These are phyloP conservation scores for Eucalyptus pauciflora DNA, from an alignment of 345 rosid genomes.

Conservation along the genomic window DNA sequence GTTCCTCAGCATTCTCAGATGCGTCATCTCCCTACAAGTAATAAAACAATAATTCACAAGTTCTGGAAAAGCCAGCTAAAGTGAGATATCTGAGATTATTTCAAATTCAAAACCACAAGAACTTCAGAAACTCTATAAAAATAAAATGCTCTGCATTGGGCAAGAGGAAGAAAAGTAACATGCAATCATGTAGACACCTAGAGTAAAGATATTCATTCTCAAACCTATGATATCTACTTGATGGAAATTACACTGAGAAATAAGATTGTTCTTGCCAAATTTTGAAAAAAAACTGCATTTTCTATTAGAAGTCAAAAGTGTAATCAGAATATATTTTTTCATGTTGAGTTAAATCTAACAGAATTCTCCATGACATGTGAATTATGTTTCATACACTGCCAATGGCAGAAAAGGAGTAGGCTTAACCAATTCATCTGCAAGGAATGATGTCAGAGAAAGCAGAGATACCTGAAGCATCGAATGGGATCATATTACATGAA, in stretches of 20 bases:
- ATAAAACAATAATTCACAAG: not conserved
- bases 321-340: not conserved
- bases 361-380: not conserved
- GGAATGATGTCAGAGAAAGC: not conserved
- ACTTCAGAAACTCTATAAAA: not conserved
- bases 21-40: slow-evolving; percentile 23
- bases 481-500: not conserved
- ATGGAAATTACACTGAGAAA: not conserved
- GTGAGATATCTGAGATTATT: not conserved
- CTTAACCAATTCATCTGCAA: not conserved
- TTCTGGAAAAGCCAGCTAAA: not conserved
- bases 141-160: not conserved
- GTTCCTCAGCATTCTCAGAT: slow-evolving; percentile 41
- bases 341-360: not conserved
- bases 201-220: not conserved
- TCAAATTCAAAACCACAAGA: not conserved
- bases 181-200: not conserved
- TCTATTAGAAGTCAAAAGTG: not conserved
- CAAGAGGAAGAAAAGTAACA: not conserved
- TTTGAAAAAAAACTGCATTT: not conserved
- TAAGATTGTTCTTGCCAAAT: not conserved
- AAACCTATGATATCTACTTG: not conserved
- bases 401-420: not conserved
- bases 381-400: not conserved
- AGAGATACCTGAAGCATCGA: not conserved